phyloP scores from a whole-genome alignment of 768 basidiomycete genomes.

The Podaxis sp. region DNA sequence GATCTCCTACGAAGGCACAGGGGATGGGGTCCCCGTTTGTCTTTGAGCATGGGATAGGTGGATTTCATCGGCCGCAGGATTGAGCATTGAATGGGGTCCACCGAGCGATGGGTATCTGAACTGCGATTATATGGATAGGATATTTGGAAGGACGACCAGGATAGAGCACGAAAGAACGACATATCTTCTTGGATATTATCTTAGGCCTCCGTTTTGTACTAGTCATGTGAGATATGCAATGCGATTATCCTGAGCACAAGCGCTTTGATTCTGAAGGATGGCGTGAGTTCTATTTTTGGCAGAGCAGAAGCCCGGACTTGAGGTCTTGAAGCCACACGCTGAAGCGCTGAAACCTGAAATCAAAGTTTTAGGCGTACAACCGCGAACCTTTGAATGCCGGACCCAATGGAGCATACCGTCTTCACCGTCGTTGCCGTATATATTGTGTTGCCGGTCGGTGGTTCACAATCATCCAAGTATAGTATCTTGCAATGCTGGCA shows the following conservation, averaged over 20 bases:
- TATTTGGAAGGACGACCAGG: neutral
- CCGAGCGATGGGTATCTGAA: too few relatives aligned
- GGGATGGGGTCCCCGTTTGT: neutral
- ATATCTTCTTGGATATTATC: neutral
- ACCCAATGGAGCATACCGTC: neutral
- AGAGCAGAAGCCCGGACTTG: neutral
- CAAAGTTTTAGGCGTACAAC: neutral
- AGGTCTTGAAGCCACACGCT: neutral
- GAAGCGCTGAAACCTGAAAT: neutral
- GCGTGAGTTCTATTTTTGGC: neutral
- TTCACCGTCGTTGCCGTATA: neutral
- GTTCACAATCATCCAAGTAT: neutral
- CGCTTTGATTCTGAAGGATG: neutral
- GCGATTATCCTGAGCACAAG: neutral
- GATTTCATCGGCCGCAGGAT: neutral
- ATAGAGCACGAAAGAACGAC: neutral
- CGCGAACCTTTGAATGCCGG: neutral
- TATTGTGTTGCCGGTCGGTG: neutral
- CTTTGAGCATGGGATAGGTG: neutral
- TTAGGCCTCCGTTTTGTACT: neutral
- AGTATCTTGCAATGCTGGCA: neutral
- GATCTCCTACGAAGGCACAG: neutral
- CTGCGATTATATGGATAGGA: too few relatives aligned
- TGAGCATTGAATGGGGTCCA: neutral
- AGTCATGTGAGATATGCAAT: neutral